Conservation (phyloP, 768 basidiomycete species). For the Boletus reticuloceps region DNA sequence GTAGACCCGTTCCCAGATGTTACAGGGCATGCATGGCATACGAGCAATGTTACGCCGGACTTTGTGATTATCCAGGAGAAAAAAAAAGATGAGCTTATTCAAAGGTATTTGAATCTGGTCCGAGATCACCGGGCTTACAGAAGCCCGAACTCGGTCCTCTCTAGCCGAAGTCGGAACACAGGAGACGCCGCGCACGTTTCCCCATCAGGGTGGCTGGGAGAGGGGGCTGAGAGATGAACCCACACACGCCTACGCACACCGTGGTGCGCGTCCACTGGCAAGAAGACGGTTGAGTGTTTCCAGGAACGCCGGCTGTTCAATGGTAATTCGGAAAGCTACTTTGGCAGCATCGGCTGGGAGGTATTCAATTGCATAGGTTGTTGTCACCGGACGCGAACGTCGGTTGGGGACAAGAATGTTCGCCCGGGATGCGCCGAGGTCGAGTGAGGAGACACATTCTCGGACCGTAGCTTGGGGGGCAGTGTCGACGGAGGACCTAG, state of each 20-base stretch:
- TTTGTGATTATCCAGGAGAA: neutral
- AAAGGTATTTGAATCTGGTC: too few relatives aligned
- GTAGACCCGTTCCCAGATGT: neutral
- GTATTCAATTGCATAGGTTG: neutral
- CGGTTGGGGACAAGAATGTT: neutral
- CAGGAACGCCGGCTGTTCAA: neutral
- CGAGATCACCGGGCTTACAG: too few relatives aligned
- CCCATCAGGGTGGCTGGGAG: neutral
- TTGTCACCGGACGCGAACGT: neutral
- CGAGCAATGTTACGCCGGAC: neutral
- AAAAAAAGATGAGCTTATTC: too few relatives aligned
- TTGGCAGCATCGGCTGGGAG: too few relatives aligned
- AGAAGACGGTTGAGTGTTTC: neutral
- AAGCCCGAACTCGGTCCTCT: too few relatives aligned
- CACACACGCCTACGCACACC: too few relatives aligned
- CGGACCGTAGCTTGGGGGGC: too few relatives aligned
- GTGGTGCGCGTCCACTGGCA: too few relatives aligned
- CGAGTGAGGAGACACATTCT: too few relatives aligned
- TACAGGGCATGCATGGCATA: neutral
- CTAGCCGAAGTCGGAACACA: neutral
- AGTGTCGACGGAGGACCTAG: neutral
- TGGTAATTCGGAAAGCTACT: neutral
- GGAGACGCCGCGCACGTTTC: neutral
- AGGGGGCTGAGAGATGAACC: too few relatives aligned
- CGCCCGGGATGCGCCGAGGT: too few relatives aligned